A percentile compares a stretch with the other conserved stretches of the same genome.
Evolutionary conservation across 1,284 basidiomycete species (phyloP).

Genomic region (Tilletia indica): DNA sequence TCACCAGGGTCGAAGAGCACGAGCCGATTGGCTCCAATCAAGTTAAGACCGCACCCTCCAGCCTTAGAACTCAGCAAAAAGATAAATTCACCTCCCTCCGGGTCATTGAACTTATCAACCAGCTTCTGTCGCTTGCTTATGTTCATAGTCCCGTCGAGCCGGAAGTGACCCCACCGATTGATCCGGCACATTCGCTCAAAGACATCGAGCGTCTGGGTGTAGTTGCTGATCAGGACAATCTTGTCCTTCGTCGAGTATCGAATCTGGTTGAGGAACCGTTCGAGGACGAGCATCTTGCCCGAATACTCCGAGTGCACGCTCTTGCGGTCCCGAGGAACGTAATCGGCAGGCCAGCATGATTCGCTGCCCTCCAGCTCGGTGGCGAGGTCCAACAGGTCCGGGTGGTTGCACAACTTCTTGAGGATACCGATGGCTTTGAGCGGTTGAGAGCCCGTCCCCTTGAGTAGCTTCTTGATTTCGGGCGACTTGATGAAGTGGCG

Average conservation of each 20-base stretch:
- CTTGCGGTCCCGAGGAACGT: conserved; percentile 61
- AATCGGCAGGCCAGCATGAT: conserved; percentile 78
- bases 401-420: conserved; percentile 97
- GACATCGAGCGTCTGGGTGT: conserved; percentile 92
- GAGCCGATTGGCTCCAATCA: conserved; percentile 94
- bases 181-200: conserved; percentile 54
- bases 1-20: conserved; percentile 83
- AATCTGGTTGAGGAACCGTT: conserved; percentile 59
- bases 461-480: conserved; percentile 85
- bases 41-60: conserved; percentile 96
- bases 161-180: conserved; percentile 81
- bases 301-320: conserved; percentile 45
- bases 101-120: conserved; percentile 96
- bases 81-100: conserved; percentile 88
- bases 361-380: conserved; percentile 84
- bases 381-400: conserved; percentile 83
- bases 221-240: conserved; percentile 97
- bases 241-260: conserved; percentile 68
- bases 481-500: conserved; percentile 90
- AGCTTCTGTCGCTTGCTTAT: conserved; percentile 94
- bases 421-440: conserved; percentile 95
- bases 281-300: conserved; percentile 76
- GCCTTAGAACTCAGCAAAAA: conserved; percentile 98
- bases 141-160: conserved; percentile 89
- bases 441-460: conserved; percentile 88